Base-by-base conservation (phyloP, 1,284 basidiomycete species). In the Hemileia vastatrix region DNA sequence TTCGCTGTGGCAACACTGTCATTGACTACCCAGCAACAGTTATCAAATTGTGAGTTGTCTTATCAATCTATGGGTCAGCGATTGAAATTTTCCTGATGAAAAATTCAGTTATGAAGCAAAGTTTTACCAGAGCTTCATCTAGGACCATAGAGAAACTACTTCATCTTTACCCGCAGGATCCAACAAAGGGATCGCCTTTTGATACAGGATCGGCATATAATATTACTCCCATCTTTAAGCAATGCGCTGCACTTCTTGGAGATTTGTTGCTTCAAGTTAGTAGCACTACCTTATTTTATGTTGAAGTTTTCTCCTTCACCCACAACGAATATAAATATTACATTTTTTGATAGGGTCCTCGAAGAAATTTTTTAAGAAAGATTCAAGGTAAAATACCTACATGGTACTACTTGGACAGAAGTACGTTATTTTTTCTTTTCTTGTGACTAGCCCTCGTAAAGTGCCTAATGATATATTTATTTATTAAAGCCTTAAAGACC, bases 261-360 rank as follows among this genome's bases (percentile, higher is more conserved):
- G 60, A 63, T 51, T 6, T 63, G 6, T 43, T 53, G 6, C 56
- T 63, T 48, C 60, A 63, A 27, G 60, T 63, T 9, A n/a, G n/a
- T n/a, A n/a, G n/a, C n/a, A n/a, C n/a, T n/a, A n/a, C n/a, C n/a
- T n/a, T n/a, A n/a, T n/a, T n/a, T n/a, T n/a, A n/a, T n/a, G n/a
- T n/a, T n/a, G n/a, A n/a, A n/a, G n/a, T n/a, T n/a, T n/a, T n/a
- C n/a, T n/a, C n/a, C n/a, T n/a, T n/a, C n/a, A n/a, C n/a, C n/a
- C n/a, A n/a, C n/a, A n/a, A n/a, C n/a, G n/a, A n/a, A n/a, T n/a
- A n/a, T n/a, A n/a, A n/a, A n/a, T n/a, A n/a, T n/a, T n/a, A n/a
- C n/a, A n/a, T n/a, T n/a, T n/a, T n/a, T n/a, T n/a, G n/a, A n/a
- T n/a, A n/a, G n/a, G n/a, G n/a, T n/a, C n/a, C n/a, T n/a, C n/a